Evolutionary conservation across 2,329 filamentous ascomycete species (phyloP).

Genomic region (Shiraia sp.): DNA sequence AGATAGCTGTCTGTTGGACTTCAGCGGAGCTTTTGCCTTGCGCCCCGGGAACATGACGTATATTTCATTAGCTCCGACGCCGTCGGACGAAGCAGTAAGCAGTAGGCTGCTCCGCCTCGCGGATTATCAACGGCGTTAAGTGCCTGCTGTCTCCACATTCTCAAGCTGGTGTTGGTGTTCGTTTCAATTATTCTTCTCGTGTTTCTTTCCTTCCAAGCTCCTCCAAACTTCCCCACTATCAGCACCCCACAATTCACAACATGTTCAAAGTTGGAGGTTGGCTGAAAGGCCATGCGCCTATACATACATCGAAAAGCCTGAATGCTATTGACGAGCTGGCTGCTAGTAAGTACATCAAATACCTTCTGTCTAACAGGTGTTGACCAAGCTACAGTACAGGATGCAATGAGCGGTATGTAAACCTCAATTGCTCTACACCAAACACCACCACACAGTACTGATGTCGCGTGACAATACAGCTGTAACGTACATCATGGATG

Average conservation of each 20-base stretch:
- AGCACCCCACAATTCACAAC: slow-evolving; percentile 7
- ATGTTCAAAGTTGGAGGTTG: slow-evolving; percentile 46
- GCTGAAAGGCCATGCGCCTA: slow-evolving; percentile 39
- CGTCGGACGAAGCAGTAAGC: slow-evolving; percentile 20
- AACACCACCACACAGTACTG: slow-evolving; percentile 16
- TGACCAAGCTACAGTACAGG: slow-evolving; percentile 45
- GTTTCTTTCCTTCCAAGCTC: neutral
- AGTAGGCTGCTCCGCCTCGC: slow-evolving; percentile 3
- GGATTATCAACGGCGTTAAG: slow-evolving; percentile 1
- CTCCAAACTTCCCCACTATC: neutral
- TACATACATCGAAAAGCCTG: slow-evolving; percentile 57
- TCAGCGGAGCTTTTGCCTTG: neutral
- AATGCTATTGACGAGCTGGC: slow-evolving; percentile 62
- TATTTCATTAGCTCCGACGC: slow-evolving; percentile 15
- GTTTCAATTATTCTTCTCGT: neutral
- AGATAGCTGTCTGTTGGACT: too few relatives aligned
- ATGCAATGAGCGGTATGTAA: slow-evolving; percentile 51
- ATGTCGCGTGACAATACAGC: slow-evolving; percentile 50
- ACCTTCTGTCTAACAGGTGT: slow-evolving; percentile 1
- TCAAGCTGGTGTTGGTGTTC: neutral
- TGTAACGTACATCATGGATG: slow-evolving; percentile 77
- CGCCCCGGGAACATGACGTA: slow-evolving; percentile 19
- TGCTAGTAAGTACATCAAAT: slow-evolving; percentile 49
- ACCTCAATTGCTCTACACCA: neutral
- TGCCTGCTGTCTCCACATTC: slow-evolving; percentile 6